phyloP scores from a whole-genome alignment of 2,329 filamentous ascomycete species.

The Beauveria brongniartii region DNA sequence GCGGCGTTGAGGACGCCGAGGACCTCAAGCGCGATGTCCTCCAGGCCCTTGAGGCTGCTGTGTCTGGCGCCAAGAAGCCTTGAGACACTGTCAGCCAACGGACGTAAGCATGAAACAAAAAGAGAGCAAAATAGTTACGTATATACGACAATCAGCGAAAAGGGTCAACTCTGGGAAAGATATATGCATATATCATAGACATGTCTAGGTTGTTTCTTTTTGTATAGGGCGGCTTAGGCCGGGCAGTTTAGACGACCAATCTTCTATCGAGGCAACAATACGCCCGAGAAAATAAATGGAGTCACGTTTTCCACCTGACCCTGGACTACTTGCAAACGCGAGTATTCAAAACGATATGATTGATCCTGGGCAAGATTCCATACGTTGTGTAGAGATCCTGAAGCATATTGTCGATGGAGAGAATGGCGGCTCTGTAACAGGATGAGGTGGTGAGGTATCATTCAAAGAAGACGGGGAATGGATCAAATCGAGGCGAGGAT shows the following conservation, averaged over 20 bases:
- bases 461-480: no score
- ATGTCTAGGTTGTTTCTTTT: not conserved
- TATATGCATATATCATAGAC: not conserved
- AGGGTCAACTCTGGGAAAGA: not conserved
- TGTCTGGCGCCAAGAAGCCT: slow-evolving; percentile 24
- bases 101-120: not conserved
- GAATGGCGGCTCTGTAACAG: no score
- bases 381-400: no score
- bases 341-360: no score
- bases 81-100: not conserved
- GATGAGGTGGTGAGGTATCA: no score
- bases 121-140: not conserved
- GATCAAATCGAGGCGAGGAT: no score
- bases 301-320: not conserved
- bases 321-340: no score
- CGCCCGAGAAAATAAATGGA: not conserved
- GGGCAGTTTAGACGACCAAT: not conserved
- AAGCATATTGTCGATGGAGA: no score
- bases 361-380: no score
- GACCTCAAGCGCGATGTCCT: slow-evolving; percentile 78
- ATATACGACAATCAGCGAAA: not conserved
- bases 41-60: slow-evolving; percentile 72
- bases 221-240: not conserved
- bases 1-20: slow-evolving; percentile 82
- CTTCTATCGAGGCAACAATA: not conserved